Percentiles rank a stretch among this genome's conserved stretches.
Evolutionary conservation across 2,329 filamentous ascomycete genomes (phyloP).

Genomic region (Chalaropsis thielavioides): DNA sequence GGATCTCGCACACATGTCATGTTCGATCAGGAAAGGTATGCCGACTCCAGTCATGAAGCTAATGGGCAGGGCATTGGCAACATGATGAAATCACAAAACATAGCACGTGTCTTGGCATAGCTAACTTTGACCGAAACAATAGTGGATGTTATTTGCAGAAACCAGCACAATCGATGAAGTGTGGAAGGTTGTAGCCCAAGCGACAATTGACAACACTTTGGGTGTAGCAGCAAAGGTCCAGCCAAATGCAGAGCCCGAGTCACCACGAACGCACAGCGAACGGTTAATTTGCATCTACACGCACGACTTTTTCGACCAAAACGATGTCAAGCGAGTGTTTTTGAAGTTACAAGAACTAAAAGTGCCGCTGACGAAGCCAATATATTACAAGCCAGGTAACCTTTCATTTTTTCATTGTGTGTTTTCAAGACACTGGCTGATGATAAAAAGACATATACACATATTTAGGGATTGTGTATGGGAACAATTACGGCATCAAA

Average conservation of each 20-base stretch:
- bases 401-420: slow-evolving; percentile 20
- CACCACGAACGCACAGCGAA: slow-evolving; percentile 27
- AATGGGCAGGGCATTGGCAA: neutral
- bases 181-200: slow-evolving; percentile 54
- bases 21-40: slow-evolving; percentile 53
- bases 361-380: slow-evolving; percentile 38
- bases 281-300: slow-evolving; percentile 69
- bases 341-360: slow-evolving; percentile 45
- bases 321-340: slow-evolving; percentile 56
- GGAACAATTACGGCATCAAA: slow-evolving; percentile 48
- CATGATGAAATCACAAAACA: too few species aligned
- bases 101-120: neutral
- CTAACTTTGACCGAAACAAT: slow-evolving; percentile 4
- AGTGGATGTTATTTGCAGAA: slow-evolving; percentile 63
- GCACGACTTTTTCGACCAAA: slow-evolving; percentile 51
- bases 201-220: slow-evolving; percentile 52
- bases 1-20: slow-evolving; percentile 42
- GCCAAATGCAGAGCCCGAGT: slow-evolving; percentile 36
- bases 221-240: slow-evolving; percentile 58
- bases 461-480: slow-evolving; percentile 45
- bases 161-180: slow-evolving; percentile 40
- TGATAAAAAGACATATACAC: slow-evolving; percentile 46
- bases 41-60: neutral
- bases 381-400: slow-evolving; percentile 67
- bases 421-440: slow-evolving; percentile 9